Base-by-base conservation (phyloP, 805 yeast genomes). In the Candida rishiriensis region DNA sequence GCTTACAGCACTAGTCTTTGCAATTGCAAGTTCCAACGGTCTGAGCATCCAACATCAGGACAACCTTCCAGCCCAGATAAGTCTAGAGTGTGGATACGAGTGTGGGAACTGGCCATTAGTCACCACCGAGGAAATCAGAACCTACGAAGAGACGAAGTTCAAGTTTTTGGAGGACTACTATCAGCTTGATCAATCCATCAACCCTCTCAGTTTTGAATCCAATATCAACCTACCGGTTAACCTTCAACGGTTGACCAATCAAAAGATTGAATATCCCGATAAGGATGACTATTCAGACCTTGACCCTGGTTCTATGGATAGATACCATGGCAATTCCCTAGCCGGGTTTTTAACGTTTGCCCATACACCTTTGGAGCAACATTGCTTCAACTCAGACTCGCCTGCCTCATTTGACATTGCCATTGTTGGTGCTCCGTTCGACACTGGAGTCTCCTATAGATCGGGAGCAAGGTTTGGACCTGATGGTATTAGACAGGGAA, bases 381-480 rank as follows among this genome's bases (percentile, higher is more conserved):
- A 43, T 2, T 52, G 58, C 38, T 54, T 50, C 38, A 53, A 52
- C 21, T 36, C 51, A 6, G 38, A 35, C 1, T 34, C 42, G 2
- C 46, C 45, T 3, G 16, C 49, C 13, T 47, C 52, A 21, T 54
- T 59, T 36, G 82, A 76, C 51, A 71, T 76, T 35, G 81, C 79
- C 2, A 66, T 76, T 26, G 70, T 76, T 12, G 82, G 82, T 1
- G 81, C 81, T 1, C 78, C 79, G 1, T 76, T 73, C 47, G 82
- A 77, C 49, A 75, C 80, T 1, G 79, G 79, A 1, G 72, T 70
- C 1, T 68, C 77, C 0, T 76, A 63, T 55, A 58, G 79, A 31
- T 80, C 81, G 0, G 81, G 81, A 1, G 79, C 81, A 5, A 57
- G 81, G 28, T 76, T 76, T 59, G 81, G 79, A 1, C 81, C 81